Evolutionary conservation across 1,284 basidiomycete genomes (phyloP).

Genomic region (Rhodotorula sp.): DNA sequence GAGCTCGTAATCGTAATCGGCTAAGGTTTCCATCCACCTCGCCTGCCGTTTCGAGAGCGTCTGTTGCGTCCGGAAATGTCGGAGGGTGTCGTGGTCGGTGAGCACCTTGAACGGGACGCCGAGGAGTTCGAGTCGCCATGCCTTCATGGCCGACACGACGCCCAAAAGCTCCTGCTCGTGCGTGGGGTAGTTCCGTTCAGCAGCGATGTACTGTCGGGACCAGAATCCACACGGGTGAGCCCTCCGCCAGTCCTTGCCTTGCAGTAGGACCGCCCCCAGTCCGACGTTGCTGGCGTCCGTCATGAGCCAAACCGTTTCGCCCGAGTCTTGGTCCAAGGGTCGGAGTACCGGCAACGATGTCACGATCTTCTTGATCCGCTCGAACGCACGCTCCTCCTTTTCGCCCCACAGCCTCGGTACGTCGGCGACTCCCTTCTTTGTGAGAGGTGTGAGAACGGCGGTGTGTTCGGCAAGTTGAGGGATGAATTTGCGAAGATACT

Average conservation of each 20-base stretch:
- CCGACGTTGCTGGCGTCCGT: slow-evolving; percentile 18
- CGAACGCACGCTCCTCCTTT: slow-evolving; percentile 44
- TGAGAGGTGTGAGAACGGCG: slow-evolving; percentile 47
- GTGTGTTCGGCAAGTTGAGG: slow-evolving; percentile 49
- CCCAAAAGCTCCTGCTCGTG: slow-evolving; percentile 10
- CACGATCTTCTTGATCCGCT: slow-evolving; percentile 50
- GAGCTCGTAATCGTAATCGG: slow-evolving; percentile 49
- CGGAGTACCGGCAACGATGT: slow-evolving; percentile 46
- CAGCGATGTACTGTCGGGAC: slow-evolving; percentile 23
- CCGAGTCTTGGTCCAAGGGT: slow-evolving; percentile 46
- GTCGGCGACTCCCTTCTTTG: slow-evolving; percentile 36
- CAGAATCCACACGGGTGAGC: slow-evolving; percentile 27
- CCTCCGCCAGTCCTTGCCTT: slow-evolving; percentile 17
- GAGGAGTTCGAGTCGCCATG: neutral
- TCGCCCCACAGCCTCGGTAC: slow-evolving; percentile 5
- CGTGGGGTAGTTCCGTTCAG: slow-evolving; percentile 32
- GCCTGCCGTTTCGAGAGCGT: neutral
- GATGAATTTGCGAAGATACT: slow-evolving; percentile 51
- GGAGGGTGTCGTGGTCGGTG: neutral
- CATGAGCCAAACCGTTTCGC: slow-evolving; percentile 23
- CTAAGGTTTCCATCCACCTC: slow-evolving; percentile 38
- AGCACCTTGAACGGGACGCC: neutral
- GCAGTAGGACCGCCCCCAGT: slow-evolving; percentile 22
- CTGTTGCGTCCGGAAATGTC: neutral
- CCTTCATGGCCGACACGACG: neutral